Conservation (phyloP, 306 rosid species). For the Prunus fruticosa region DNA sequence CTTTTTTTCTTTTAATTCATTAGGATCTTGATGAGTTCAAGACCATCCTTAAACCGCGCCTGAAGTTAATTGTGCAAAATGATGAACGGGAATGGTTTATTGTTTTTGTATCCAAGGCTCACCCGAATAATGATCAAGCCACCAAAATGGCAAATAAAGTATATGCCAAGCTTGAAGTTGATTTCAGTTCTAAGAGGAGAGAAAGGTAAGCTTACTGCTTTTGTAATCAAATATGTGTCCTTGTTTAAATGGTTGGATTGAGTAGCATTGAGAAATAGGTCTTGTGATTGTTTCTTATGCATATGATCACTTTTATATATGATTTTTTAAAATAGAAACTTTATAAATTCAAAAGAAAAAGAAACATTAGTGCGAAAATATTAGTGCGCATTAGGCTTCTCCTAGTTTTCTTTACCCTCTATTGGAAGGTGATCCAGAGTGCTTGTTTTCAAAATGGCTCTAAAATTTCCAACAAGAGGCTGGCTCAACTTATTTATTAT, state of each 20-base stretch:
- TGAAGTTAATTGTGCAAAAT: slow-evolving; percentile 94
- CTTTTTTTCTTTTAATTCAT: slow-evolving; percentile 20
- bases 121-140: slow-evolving; percentile 84
- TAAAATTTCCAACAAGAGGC: not conserved
- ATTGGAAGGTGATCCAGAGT: not conserved
- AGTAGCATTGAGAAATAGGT: not conserved
- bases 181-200: slow-evolving; percentile 88
- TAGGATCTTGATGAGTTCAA: slow-evolving; percentile 98
- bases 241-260: slow-evolving; percentile 1
- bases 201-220: slow-evolving; percentile 65
- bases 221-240: not conserved
- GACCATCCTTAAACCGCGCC: slow-evolving; percentile 95
- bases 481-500: not conserved
- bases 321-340: too few species aligned
- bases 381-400: not conserved
- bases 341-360: too few species aligned
- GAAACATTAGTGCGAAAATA: not conserved
- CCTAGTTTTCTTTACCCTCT: not conserved
- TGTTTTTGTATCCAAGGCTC: slow-evolving; percentile 89
- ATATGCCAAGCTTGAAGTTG: slow-evolving; percentile 91
- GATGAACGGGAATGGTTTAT: slow-evolving; percentile 98
- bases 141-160: slow-evolving; percentile 83
- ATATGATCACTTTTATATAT: not conserved
- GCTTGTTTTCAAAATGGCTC: not conserved
- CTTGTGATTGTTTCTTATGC: not conserved